Percentiles rank a stretch among this genome's conserved stretches.
phyloP scores from a whole-genome alignment of 371 early-diverging fungal species.

The Lichtheimia ramosa region DNA sequence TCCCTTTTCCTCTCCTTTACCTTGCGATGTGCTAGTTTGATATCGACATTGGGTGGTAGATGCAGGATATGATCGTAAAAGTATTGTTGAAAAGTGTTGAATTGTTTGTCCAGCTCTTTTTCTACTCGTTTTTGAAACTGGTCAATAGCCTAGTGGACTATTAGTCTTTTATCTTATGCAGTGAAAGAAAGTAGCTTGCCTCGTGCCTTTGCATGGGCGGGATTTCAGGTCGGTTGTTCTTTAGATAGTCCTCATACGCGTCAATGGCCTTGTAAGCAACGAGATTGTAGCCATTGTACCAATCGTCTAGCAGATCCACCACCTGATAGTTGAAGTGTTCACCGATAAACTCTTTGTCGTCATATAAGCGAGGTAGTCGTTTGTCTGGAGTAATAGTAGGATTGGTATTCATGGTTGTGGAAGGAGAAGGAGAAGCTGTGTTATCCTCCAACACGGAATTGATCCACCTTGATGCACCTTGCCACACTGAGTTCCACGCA shows the following conservation, averaged over 20 bases:
- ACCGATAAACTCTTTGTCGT: slow-evolving; percentile 12
- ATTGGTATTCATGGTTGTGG: neutral
- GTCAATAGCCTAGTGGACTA: slow-evolving; percentile 1
- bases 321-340: slow-evolving; percentile 18
- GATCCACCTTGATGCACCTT: too few relatives aligned
- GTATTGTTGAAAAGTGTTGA: slow-evolving; percentile 17
- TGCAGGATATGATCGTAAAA: slow-evolving; percentile 14
- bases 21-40: slow-evolving; percentile 16
- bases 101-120: slow-evolving; percentile 11
- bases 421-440: too few relatives aligned
- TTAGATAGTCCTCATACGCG: slow-evolving; percentile 8
- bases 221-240: neutral
- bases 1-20: neutral
- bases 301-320: slow-evolving; percentile 8
- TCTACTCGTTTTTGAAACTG: slow-evolving; percentile 13
- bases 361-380: slow-evolving; percentile 10
- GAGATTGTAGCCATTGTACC: slow-evolving; percentile 16
- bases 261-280: slow-evolving; percentile 10
- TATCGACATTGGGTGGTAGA: neutral
- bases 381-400: neutral
- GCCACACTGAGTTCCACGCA: too few relatives aligned
- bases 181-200: neutral
- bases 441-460: too few relatives aligned
- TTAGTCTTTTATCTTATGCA: neutral
- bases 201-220: neutral